Conservation (phyloP, 1,284 basidiomycete species). For the Heterobasidion occidentale region DNA sequence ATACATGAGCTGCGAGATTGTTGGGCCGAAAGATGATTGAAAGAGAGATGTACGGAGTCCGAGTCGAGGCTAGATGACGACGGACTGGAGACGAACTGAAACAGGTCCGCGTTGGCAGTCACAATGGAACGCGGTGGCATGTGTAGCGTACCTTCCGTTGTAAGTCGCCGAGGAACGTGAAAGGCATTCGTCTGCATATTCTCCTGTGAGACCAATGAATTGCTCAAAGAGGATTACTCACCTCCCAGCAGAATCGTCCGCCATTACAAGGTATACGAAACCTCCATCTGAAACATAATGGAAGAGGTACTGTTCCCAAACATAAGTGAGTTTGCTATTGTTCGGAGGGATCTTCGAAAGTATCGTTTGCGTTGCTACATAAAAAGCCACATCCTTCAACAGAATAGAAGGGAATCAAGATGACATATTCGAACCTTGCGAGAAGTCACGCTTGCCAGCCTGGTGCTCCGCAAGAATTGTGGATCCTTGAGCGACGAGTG, state of each 20-base stretch:
- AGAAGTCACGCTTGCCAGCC: slow-evolving; percentile 74
- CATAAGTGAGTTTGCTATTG: slow-evolving; percentile 92
- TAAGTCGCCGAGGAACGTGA: slow-evolving; percentile 85
- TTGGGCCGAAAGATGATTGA: slow-evolving; percentile 63
- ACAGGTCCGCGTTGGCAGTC: slow-evolving; percentile 2
- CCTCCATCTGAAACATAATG: slow-evolving; percentile 91
- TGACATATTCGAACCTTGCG: slow-evolving; percentile 50
- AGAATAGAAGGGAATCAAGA: too few species aligned
- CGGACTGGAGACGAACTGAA: slow-evolving; percentile 57
- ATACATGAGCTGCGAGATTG: slow-evolving; percentile 69
- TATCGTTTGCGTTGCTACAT: slow-evolving; percentile 80
- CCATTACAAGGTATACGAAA: slow-evolving; percentile 88
- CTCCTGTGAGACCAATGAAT: neutral
- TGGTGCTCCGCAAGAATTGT: slow-evolving; percentile 82
- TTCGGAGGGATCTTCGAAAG: slow-evolving; percentile 92
- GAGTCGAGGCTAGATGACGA: slow-evolving; percentile 43
- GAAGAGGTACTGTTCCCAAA: slow-evolving; percentile 93
- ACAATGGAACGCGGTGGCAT: neutral
- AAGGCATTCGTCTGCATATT: slow-evolving; percentile 73
- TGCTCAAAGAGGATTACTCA: slow-evolving; percentile 18
- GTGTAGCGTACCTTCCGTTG: slow-evolving; percentile 53
- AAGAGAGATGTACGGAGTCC: slow-evolving; percentile 40
- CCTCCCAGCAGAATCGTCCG: slow-evolving; percentile 85
- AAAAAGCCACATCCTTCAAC: neutral
- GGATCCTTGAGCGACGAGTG: slow-evolving; percentile 76